Evolutionary conservation across 2,329 filamentous ascomycete genomes (phyloP).

Genomic region (Fusarium oxysporum): DNA sequence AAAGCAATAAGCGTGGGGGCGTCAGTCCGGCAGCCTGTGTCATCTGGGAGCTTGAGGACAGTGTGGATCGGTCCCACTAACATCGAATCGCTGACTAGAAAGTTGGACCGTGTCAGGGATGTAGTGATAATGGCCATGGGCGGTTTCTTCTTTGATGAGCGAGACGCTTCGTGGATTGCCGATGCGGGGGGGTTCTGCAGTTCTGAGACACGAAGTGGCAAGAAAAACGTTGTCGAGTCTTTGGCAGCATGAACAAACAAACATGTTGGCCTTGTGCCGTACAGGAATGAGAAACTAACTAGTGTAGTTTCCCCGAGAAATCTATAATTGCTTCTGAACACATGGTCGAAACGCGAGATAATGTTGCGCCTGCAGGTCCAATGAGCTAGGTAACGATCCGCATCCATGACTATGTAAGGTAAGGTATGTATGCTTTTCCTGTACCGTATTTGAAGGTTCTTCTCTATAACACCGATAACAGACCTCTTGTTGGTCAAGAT

Average conservation of each 20-base stretch:
- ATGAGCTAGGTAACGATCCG: conserved; percentile 21
- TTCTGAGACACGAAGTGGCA: conserved; percentile 27
- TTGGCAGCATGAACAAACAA: conserved; percentile 21
- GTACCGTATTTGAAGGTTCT: background rate
- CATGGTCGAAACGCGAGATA: conserved; percentile 23
- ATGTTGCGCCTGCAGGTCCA: conserved; percentile 16
- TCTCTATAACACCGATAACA: background rate
- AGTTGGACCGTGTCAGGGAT: background rate
- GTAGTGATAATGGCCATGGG: background rate
- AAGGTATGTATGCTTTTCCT: background rate
- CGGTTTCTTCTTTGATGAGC: conserved; percentile 6
- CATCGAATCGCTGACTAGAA: background rate
- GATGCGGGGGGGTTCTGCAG: conserved; percentile 38
- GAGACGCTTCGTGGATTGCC: conserved; percentile 15
- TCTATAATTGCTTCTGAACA: conserved; percentile 49
- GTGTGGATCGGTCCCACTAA: background rate
- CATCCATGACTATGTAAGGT: background rate
- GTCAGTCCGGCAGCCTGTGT: background rate
- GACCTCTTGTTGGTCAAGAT: conserved; percentile 1
- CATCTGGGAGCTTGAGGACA: conserved; percentile 1
- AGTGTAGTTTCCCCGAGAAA: conserved; percentile 48
- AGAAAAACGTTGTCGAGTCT: conserved; percentile 5
- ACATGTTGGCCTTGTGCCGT: conserved; percentile 8
- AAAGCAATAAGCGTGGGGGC: conserved; percentile 23
- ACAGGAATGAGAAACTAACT: conserved; percentile 35